Percentiles rank a stretch among this genome's conserved stretches.
These are phyloP conservation scores for Aspergillus sp. DNA, from an alignment of 2,329 filamentous ascomycete species.

Conservation along the genomic window DNA sequence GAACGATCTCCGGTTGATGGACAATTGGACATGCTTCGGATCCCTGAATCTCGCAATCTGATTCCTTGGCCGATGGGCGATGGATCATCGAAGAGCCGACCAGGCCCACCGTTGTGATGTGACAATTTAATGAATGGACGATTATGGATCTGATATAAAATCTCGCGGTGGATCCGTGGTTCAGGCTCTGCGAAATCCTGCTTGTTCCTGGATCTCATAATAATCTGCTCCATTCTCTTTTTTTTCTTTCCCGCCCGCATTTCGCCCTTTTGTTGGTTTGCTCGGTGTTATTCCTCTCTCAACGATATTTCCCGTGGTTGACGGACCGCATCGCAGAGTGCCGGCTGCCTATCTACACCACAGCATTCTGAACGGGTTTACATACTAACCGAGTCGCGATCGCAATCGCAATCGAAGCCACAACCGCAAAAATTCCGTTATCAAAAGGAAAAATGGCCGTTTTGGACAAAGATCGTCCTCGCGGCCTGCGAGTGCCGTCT, in stretches of 20 bases:
- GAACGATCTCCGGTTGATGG: conserved; percentile 1
- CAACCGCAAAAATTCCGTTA: background rate
- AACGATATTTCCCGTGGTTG: background rate
- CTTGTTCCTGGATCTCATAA: conserved; percentile 9
- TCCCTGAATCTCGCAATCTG: background rate
- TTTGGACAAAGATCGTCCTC: conserved; percentile 34
- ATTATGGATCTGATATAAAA: conserved; percentile 6
- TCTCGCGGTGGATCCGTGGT: conserved; percentile 14
- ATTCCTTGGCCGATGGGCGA: background rate
- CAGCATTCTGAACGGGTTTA: background rate
- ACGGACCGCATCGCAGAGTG: background rate
- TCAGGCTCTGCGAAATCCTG: conserved; percentile 11
- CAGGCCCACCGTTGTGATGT: background rate
- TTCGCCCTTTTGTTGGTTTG: conserved; percentile 1
- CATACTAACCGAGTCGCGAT: background rate
- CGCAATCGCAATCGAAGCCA: background rate
- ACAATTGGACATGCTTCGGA: background rate
- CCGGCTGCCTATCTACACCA: background rate
- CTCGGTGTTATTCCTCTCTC: background rate
- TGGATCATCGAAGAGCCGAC: background rate
- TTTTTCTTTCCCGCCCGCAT: background rate
- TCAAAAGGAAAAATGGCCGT: conserved; percentile 27
- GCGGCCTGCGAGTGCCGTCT: conserved; percentile 34
- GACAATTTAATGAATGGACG: background rate
- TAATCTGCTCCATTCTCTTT: background rate